These are phyloP conservation scores for Senna siamea DNA, from an alignment of 306 rosid genomes.

Conservation along the genomic window DNA sequence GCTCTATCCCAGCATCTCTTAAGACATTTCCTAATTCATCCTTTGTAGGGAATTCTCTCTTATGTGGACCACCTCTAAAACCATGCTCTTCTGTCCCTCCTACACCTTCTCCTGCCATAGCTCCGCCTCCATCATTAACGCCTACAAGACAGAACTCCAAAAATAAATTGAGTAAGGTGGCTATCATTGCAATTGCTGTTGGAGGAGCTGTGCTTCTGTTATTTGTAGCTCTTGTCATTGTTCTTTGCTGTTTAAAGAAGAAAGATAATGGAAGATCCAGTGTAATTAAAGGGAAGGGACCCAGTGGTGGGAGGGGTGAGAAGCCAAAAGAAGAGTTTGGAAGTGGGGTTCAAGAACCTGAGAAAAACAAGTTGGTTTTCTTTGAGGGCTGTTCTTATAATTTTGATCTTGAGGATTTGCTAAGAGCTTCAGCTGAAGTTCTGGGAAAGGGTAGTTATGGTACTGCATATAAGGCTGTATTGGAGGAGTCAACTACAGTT, in stretches of 20 bases:
- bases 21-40: constrained; percentile 64
- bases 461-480: constrained; percentile 82
- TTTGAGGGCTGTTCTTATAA: constrained; percentile 87
- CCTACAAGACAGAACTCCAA: constrained; percentile 53
- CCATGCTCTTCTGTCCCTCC: constrained; percentile 58
- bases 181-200: constrained; percentile 79
- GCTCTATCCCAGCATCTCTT: constrained; percentile 75
- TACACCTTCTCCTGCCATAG: constrained; percentile 53
- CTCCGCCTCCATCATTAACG: constrained; percentile 47
- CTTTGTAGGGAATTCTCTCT: constrained; percentile 71
- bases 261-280: constrained; percentile 42
- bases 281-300: constrained; percentile 63
- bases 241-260: constrained; percentile 66
- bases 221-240: constrained; percentile 57
- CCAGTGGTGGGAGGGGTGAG: constrained; percentile 71
- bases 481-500: constrained; percentile 81
- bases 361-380: constrained; percentile 85
- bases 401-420: constrained; percentile 86
- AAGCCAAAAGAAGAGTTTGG: constrained; percentile 89
- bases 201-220: constrained; percentile 67
- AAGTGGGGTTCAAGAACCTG: constrained; percentile 89
- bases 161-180: constrained; percentile 59
- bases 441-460: constrained; percentile 90
- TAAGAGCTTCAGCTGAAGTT: constrained; percentile 90
- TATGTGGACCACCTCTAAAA: constrained; percentile 81